Percentiles rank a stretch among this genome's conserved stretches.
phyloP scores from a whole-genome alignment of 202 grass and related monocot genomes.

The Saccharum hybrid region DNA sequence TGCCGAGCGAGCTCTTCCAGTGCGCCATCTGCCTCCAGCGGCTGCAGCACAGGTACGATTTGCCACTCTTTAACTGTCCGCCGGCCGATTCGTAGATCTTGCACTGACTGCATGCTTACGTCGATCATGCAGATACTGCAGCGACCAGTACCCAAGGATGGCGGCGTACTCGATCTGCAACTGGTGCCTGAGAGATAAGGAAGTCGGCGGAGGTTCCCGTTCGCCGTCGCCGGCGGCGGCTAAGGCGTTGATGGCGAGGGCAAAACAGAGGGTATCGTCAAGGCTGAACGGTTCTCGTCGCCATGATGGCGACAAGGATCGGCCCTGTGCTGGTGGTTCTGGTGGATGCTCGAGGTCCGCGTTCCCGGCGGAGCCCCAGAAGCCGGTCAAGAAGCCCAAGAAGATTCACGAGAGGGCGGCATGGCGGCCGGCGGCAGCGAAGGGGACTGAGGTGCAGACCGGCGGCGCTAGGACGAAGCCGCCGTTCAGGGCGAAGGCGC shows the following conservation, averaged over 20 bases:
- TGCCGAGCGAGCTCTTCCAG: conserved; percentile 57
- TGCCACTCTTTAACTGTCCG: background rate
- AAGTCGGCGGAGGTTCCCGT: background rate
- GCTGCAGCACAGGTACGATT: conserved; percentile 64
- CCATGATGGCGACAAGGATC: background rate
- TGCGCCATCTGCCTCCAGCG: conserved; percentile 59
- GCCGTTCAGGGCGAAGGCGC: conserved; percentile 44
- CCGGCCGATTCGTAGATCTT: background rate
- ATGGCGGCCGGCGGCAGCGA: background rate
- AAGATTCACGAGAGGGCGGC: background rate
- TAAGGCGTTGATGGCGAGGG: background rate
- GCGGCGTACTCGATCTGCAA: conserved; percentile 57
- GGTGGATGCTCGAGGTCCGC: background rate
- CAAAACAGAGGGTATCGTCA: background rate
- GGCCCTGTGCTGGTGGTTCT: background rate
- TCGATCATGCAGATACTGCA: conserved; percentile 60
- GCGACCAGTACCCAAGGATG: conserved; percentile 57
- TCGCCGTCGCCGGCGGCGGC: background rate
- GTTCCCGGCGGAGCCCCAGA: conserved; percentile 39
- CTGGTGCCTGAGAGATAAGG: conserved; percentile 65
- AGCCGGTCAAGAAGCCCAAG: conserved; percentile 63
- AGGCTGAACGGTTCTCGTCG: background rate
- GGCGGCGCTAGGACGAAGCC: conserved; percentile 2
- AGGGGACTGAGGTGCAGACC: background rate
- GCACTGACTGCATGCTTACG: background rate